These are phyloP conservation scores for Anaeromyces robustus DNA, from an alignment of 192 early-diverging fungal species.

Conservation along the genomic window DNA sequence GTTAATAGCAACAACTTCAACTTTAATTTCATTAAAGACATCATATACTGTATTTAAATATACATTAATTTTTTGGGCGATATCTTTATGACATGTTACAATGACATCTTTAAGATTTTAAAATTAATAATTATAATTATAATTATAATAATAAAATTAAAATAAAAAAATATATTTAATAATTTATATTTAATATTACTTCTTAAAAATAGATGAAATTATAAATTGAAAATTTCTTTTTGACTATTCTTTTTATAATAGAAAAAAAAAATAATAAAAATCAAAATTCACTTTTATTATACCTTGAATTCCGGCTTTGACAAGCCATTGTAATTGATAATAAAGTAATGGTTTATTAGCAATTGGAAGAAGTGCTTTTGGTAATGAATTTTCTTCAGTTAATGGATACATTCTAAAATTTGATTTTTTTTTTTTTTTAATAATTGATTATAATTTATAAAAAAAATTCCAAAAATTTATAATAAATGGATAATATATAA, in stretches of 20 bases:
- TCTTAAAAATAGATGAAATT: no score
- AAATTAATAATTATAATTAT: no score
- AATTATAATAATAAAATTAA: neutral
- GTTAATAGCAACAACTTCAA: slow-evolving; percentile 31
- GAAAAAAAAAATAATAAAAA: no score
- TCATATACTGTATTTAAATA: slow-evolving; percentile 51
- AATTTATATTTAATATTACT: neutral
- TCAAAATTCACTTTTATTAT: no score
- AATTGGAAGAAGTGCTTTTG: slow-evolving; percentile 87
- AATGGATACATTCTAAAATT: slow-evolving; percentile 49
- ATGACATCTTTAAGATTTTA: slow-evolving; percentile 65
- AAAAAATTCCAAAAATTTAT: neutral
- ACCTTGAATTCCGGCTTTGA: slow-evolving; percentile 53
- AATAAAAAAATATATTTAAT: neutral
- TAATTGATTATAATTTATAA: neutral
- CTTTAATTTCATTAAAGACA: slow-evolving; percentile 30
- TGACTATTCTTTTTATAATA: no score
- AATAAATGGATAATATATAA: no score
- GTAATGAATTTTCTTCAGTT: slow-evolving; percentile 62
- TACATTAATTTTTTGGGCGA: slow-evolving; percentile 49
- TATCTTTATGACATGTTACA: slow-evolving; percentile 46
- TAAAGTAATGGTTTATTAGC: slow-evolving; percentile 90
- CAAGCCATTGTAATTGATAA: slow-evolving; percentile 88
- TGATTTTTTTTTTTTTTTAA: neutral
- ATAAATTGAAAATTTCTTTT: no score